Percentiles rank a stretch among this genome's conserved stretches.
Conservation (phyloP, 1,284 basidiomycete species). For the Pascua guehoae region DNA sequence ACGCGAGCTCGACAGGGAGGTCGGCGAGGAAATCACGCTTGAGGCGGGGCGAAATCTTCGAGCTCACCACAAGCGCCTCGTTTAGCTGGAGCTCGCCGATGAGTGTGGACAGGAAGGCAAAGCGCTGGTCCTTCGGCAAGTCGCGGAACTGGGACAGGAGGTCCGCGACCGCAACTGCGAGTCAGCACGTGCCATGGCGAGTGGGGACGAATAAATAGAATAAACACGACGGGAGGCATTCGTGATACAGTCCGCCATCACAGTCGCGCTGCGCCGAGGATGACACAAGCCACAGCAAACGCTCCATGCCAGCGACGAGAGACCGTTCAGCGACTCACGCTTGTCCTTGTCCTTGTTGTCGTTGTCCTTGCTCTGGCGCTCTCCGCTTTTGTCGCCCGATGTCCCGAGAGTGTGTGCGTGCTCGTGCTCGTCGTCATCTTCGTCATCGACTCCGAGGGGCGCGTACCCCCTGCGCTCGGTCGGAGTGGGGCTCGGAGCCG, state of each 20-base stretch:
- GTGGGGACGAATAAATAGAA: background rate
- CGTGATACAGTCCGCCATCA: background rate
- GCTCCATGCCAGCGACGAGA: background rate
- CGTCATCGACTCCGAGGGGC: slow-evolving; percentile 2
- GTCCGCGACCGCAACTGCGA: background rate
- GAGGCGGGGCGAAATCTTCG: slow-evolving; percentile 69
- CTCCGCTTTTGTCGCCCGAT: too few species aligned
- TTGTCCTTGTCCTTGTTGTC: background rate
- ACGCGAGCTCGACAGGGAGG: slow-evolving; percentile 76
- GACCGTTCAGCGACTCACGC: background rate
- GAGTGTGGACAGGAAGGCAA: slow-evolving; percentile 62
- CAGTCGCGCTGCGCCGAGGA: background rate
- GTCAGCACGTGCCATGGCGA: background rate
- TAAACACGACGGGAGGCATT: background rate
- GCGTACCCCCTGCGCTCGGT: slow-evolving; percentile 15
- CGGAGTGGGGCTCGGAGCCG: slow-evolving; percentile 18
- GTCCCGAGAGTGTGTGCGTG: background rate
- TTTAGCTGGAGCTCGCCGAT: slow-evolving; percentile 64
- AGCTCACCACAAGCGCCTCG: slow-evolving; percentile 76
- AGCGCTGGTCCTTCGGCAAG: slow-evolving; percentile 48
- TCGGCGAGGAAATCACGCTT: slow-evolving; percentile 80
- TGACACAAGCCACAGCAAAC: too few species aligned
- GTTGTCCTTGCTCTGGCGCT: background rate
- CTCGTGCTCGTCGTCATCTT: background rate
- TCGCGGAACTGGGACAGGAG: slow-evolving; percentile 27